Base-by-base conservation (phyloP, 2,329 filamentous ascomycete genomes). In the Dothideomycetes sp. region DNA sequence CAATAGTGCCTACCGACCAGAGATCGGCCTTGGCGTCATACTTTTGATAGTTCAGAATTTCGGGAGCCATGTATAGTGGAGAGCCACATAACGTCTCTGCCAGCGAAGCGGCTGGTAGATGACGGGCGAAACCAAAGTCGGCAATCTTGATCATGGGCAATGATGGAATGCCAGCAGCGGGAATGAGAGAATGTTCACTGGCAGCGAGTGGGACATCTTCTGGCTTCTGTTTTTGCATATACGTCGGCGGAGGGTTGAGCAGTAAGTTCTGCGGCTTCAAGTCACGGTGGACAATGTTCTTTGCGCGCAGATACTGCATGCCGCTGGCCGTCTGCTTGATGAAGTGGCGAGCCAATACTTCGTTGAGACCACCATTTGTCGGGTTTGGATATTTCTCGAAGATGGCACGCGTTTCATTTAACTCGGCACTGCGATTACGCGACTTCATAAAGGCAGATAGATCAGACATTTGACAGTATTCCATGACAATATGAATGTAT, bases 231-330 rank as follows among this genome's bases (percentile, higher is more conserved):
- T 74, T 70, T 41, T 80, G 69, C 57, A 84, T 91, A 37, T 77
- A 77, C 5, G 77, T 69, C 22, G 75, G 75, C 2, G 88, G 84
- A 2, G 91, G 91, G 34, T 94, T 81, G 14, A 98, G 72, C 1
- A 98, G 72, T 4, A 98, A 74, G 52, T 98, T 98, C 58, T 98
- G 91, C 4, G 91, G 91, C 59, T 98, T 98, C 53, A 98, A 83
- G 58, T 98, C 91, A 50, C 91, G 84, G 65, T 98, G 91, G 37
- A 98, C 87, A 51, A 94, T 82, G 57, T 94, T 87, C 50, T 80
- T 77, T 44, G 78, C 73, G 40, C 88, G 77, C 38, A 98, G 70
- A 54, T 96, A 98, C 58, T 89, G 77, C 45, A 98, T 70, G 4
- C 91, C 89, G 60, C 89, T 95, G 22, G 84, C 75, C 38, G 98